A percentile compares a stretch with the other conserved stretches of the same genome.
phyloP scores from a whole-genome alignment of 208 protist species.

The Leishmania major region DNA sequence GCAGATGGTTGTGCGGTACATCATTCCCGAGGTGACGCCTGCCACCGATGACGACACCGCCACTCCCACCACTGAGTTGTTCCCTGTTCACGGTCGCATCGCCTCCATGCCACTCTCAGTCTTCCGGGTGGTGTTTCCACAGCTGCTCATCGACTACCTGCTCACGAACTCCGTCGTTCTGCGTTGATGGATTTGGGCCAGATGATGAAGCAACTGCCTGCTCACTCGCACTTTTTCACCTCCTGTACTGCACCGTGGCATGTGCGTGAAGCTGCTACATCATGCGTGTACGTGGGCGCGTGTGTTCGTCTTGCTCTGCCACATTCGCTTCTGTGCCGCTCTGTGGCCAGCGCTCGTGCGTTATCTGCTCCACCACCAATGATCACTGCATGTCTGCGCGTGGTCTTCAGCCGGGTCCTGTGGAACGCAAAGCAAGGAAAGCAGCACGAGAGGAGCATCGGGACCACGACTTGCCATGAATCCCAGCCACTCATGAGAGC shows the following conservation, averaged over 20 bases:
- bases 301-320: background rate
- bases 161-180: slow-evolving; percentile 64
- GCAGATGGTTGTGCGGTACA: slow-evolving; percentile 71
- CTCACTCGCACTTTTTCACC: background rate
- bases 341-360: background rate
- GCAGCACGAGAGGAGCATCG: background rate
- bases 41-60: background rate
- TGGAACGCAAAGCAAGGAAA: background rate
- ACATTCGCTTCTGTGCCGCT: background rate
- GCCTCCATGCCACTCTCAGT: slow-evolving; percentile 75
- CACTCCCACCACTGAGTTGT: background rate
- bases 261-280: background rate
- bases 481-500: background rate
- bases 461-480: background rate
- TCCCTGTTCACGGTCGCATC: slow-evolving; percentile 7
- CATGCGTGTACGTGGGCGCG: background rate
- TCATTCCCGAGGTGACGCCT: slow-evolving; percentile 16
- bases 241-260: background rate
- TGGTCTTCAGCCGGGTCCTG: background rate
- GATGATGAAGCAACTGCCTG: background rate
- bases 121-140: slow-evolving; percentile 72
- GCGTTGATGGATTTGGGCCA: slow-evolving; percentile 16
- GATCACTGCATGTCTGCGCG: background rate
- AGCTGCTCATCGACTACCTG: slow-evolving; percentile 81
- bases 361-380: background rate